Conservation (phyloP, 768 basidiomycete genomes). For the Pleurotus pulmonarius region DNA sequence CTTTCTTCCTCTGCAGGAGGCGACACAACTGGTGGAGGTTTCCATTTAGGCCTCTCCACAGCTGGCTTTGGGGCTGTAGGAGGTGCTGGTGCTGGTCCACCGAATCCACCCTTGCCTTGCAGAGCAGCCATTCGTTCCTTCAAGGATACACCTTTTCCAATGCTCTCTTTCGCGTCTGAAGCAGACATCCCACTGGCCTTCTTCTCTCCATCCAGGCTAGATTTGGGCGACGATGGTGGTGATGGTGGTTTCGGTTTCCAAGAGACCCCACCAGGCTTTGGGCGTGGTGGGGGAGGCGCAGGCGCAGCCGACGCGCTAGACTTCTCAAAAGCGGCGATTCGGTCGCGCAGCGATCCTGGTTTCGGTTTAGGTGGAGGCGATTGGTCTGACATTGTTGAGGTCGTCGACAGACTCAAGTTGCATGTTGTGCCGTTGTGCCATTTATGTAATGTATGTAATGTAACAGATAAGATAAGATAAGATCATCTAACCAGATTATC, state of each 20-base stretch:
- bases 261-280: conserved; percentile 62
- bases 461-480: conserved; percentile 2
- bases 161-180: conserved; percentile 84
- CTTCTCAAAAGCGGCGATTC: conserved; percentile 85
- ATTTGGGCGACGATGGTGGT: conserved; percentile 39
- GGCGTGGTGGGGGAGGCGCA: conserved; percentile 48
- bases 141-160: conserved; percentile 73
- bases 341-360: conserved; percentile 77
- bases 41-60: conserved; percentile 80
- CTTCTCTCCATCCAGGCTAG: conserved; percentile 18
- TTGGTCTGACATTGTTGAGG: conserved; percentile 54
- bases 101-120: conserved; percentile 80
- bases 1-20: conserved; percentile 41
- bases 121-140: conserved; percentile 96
- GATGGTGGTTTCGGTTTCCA: conserved; percentile 71
- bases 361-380: conserved; percentile 59
- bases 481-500: background rate
- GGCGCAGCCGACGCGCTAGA: conserved; percentile 39
- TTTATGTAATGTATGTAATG: conserved; percentile 7
- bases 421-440: background rate
- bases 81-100: conserved; percentile 54
- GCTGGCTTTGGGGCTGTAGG: conserved; percentile 52
- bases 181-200: conserved; percentile 62
- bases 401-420: too few relatives aligned
- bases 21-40: conserved; percentile 60